Conservation (phyloP, 352 stramenopile species). For the Phytophthora cajani region DNA sequence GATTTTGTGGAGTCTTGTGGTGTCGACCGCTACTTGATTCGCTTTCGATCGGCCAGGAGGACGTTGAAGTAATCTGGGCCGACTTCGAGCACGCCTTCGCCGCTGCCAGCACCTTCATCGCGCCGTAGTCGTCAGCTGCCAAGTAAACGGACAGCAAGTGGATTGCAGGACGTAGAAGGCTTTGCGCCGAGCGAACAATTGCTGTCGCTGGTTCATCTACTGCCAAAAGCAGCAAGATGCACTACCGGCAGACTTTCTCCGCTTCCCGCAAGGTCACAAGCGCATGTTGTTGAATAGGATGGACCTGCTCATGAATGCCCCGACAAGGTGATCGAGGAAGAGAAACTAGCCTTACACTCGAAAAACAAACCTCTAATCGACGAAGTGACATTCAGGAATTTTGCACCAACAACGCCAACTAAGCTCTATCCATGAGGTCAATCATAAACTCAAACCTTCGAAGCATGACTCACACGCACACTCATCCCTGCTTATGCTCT, state of each 20-base stretch:
- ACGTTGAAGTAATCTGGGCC: slow-evolving; percentile 74
- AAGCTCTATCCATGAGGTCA: too few relatives aligned
- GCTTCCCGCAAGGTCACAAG: slow-evolving; percentile 17
- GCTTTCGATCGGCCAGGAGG: slow-evolving; percentile 92
- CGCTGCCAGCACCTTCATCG: slow-evolving; percentile 22
- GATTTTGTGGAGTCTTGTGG: slow-evolving; percentile 92
- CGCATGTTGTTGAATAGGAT: slow-evolving; percentile 20
- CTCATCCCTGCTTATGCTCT: too few relatives aligned
- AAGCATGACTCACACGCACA: too few relatives aligned
- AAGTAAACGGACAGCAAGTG: slow-evolving; percentile 16
- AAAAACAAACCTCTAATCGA: too few relatives aligned
- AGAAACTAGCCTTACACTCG: too few relatives aligned
- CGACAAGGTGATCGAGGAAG: slow-evolving; percentile 7
- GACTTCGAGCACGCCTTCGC: slow-evolving; percentile 48
- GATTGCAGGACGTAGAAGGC: neutral
- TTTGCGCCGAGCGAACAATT: slow-evolving; percentile 17
- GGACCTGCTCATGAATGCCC: too few relatives aligned
- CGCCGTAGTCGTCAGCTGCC: slow-evolving; percentile 12
- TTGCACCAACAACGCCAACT: too few relatives aligned
- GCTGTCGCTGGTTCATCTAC: slow-evolving; percentile 27
- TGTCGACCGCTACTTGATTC: slow-evolving; percentile 91
- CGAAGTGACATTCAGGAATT: too few relatives aligned
- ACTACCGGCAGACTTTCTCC: slow-evolving; percentile 17
- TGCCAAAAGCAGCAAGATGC: slow-evolving; percentile 32
- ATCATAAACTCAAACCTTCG: too few relatives aligned